Conservation (phyloP, 108 stramenopile species). For the Aurantiochytrium sp. region DNA sequence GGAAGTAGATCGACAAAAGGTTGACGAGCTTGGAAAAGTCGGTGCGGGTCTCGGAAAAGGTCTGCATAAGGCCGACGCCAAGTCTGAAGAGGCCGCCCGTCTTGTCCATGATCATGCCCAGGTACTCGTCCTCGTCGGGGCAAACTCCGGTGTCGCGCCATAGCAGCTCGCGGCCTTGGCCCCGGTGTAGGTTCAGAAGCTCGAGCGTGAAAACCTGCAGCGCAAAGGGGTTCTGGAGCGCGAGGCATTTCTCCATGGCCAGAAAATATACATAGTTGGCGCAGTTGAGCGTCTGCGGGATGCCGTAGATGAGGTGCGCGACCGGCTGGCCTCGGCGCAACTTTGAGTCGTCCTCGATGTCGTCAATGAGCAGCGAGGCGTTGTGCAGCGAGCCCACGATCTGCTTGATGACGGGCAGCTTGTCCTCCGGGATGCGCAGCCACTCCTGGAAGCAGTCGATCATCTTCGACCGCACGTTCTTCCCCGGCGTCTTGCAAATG, state of each 20-base stretch:
- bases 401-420: conserved; percentile 45
- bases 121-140: conserved; percentile 77
- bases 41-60: conserved; percentile 56
- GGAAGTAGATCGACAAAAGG: conserved; percentile 85
- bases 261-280: conserved; percentile 93
- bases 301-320: conserved; percentile 85
- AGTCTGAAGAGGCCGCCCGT: conserved; percentile 92
- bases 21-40: conserved; percentile 74
- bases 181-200: conserved; percentile 83
- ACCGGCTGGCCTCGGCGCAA: conserved; percentile 82
- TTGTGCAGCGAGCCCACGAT: conserved; percentile 88
- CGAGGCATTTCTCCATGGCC: conserved; percentile 74
- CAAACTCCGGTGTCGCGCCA: conserved; percentile 71
- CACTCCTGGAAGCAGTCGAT: conserved; percentile 52
- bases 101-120: conserved; percentile 80
- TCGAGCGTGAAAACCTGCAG: conserved; percentile 74
- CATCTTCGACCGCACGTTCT: conserved; percentile 50
- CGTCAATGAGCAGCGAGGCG: conserved; percentile 85
- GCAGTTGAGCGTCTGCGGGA: conserved; percentile 82
- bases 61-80: conserved; percentile 84
- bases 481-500: conserved; percentile 46
- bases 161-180: conserved; percentile 83
- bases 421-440: conserved; percentile 48
- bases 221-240: conserved; percentile 62
- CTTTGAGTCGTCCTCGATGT: conserved; percentile 91